A percentile compares a stretch with the other conserved stretches of the same genome.
Evolutionary conservation across 768 basidiomycete genomes (phyloP).

Genomic region (Lentinula aciculospora): DNA sequence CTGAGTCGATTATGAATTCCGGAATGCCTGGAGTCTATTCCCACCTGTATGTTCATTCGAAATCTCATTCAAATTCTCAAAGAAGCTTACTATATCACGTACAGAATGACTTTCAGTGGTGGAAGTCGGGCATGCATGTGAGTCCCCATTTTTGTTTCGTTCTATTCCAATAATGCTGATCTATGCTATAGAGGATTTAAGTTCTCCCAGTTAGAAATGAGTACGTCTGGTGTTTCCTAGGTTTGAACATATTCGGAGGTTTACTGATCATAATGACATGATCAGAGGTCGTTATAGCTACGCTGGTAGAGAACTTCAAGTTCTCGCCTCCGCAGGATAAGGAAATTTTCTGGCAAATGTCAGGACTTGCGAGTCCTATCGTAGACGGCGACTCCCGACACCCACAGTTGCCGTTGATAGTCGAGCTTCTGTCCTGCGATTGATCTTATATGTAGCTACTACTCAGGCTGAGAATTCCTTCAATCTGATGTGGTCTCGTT

Average conservation of each 20-base stretch:
- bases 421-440: no score
- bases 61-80: background rate
- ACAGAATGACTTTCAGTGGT: constrained; percentile 39
- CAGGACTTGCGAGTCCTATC: background rate
- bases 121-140: constrained; percentile 35
- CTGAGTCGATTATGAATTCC: constrained; percentile 24
- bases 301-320: constrained; percentile 1
- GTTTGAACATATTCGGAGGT: background rate
- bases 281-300: constrained; percentile 4
- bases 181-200: constrained; percentile 2
- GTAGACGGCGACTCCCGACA: background rate
- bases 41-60: constrained; percentile 21
- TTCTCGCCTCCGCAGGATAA: background rate
- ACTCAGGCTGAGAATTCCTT: no score
- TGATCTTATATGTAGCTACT: no score
- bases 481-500: no score
- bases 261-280: background rate
- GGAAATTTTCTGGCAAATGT: constrained; percentile 3
- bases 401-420: constrained; percentile 1
- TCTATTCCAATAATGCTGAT: background rate
- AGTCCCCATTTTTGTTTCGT: background rate
- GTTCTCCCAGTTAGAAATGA: constrained; percentile 8
- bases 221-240: background rate
- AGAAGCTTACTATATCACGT: background rate
- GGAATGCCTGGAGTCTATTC: constrained; percentile 30